Base-by-base conservation (phyloP, 2,329 filamentous ascomycete genomes). In the Scedosporium boydii region DNA sequence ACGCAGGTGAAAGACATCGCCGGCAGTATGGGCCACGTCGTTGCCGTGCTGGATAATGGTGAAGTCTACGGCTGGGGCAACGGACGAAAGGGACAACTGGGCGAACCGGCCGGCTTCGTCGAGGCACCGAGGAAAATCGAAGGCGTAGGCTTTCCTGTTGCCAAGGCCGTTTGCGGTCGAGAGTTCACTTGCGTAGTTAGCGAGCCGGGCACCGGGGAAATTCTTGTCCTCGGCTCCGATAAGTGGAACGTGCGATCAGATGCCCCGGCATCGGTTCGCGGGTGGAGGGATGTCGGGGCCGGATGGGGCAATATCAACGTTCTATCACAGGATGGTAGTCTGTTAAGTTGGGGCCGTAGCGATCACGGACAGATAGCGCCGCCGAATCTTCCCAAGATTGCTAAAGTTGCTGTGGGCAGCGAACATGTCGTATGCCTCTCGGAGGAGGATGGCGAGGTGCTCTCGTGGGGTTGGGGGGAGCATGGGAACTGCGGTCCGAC, bases 381-480 rank as follows among this genome's bases (percentile, higher is more conserved):
- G 1, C 70, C 75, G 1, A 76, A 78, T 26, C 71, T 96, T 1
- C 87, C 87, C 0, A 70, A 71, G 1, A 69, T 92, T 3, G 74
- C 76, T 9, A 77, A 79, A 26, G 82, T 98, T n/a, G 89, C 90
- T 3, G 84, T 89, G 56, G 95, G 95, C 0, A 97, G 93, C 70
- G 95, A 98, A 74, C 95, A 99, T 73, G 86, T 84, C n/a, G 74
- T 98, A 65, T 90, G 86, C 7, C 74, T 93, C 27, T 86, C 89
- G 0, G 76, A 75, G 9, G 78, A 82, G 21, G 34, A 38, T 12
- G 85, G 85, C 1, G 82, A 87, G 59, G 85, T 96, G 1, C 75
- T 96, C 58, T 84, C 90, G 1, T 98, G 93, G 91, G 95, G 95
- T 21, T 99, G 95, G 95, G 93, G 92, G 1, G 93, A 98, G 75